These are phyloP conservation scores for Croton setiger DNA, from an alignment of 441 rosid genomes.

Conservation along the genomic window DNA sequence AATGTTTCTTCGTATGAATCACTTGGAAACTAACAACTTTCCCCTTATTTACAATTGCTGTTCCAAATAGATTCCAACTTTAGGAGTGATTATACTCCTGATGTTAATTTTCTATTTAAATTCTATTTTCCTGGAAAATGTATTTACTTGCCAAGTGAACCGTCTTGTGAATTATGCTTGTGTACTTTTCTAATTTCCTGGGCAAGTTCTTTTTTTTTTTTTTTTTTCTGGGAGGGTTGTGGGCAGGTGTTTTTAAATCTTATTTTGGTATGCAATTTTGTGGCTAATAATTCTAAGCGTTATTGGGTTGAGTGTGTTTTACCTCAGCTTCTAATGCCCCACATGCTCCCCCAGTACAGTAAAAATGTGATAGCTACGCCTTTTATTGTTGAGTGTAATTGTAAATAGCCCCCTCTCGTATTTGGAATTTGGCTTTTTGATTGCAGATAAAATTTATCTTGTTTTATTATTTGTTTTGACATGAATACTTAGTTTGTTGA, in stretches of 20 bases:
- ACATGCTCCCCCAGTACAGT: neutral
- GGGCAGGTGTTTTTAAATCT: neutral
- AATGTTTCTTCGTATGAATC: neutral
- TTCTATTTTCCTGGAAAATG: neutral
- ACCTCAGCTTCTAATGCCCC: neutral
- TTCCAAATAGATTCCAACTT: constrained; percentile 8
- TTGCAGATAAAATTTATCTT: neutral
- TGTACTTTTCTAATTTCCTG: no score
- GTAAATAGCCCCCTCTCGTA: neutral
- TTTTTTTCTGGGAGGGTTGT: no score
- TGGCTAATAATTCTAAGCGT: neutral
- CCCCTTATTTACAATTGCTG: neutral
- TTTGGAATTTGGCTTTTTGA: neutral
- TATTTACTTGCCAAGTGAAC: neutral
- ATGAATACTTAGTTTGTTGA: neutral
- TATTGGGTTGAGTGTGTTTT: neutral
- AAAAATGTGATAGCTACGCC: neutral
- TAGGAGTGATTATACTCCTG: neutral
- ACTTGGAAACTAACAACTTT: neutral
- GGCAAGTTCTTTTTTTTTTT: no score
- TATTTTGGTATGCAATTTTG: neutral
- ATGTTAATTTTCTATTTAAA: neutral
- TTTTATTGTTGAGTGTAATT: neutral
- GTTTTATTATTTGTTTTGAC: neutral
- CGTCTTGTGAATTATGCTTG: neutral